These are phyloP conservation scores for Pythium chondricola DNA, from an alignment of 352 stramenopile species.

Conservation along the genomic window DNA sequence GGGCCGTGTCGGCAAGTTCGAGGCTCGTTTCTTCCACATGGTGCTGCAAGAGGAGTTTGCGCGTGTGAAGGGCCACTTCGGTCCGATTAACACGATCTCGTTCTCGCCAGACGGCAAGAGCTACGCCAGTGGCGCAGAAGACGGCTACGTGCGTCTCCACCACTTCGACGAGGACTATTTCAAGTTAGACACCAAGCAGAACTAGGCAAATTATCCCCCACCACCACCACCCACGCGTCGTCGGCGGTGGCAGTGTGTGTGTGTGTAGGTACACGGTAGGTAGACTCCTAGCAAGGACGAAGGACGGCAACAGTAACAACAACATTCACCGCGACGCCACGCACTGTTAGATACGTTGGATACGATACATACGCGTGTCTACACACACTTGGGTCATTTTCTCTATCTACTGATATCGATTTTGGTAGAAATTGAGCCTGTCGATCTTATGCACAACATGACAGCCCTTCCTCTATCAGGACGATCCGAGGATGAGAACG, in stretches of 20 bases:
- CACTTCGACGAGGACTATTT: conserved; percentile 98
- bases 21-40: conserved; percentile 98
- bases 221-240: background rate
- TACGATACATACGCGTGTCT: no score
- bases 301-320: background rate
- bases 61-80: conserved; percentile 98
- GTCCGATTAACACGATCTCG: conserved; percentile 98
- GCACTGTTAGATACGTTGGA: no score
- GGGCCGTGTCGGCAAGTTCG: conserved; percentile 90
- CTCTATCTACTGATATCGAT: no score
- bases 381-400: no score
- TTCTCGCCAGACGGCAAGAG: conserved; percentile 98
- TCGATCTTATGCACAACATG: no score
- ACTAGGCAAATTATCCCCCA: conserved; percentile 10
- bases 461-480: no score
- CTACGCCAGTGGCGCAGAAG: conserved; percentile 98
- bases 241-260: background rate
- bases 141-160: conserved; percentile 97
- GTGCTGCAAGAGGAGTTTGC: conserved; percentile 99
- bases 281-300: no score
- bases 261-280: background rate
- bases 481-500: no score
- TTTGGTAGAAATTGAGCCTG: no score
- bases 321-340: background rate
- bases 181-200: conserved; percentile 54